These are phyloP conservation scores for Karstenula rhodostoma DNA, from an alignment of 2,329 filamentous ascomycete species.

Conservation along the genomic window DNA sequence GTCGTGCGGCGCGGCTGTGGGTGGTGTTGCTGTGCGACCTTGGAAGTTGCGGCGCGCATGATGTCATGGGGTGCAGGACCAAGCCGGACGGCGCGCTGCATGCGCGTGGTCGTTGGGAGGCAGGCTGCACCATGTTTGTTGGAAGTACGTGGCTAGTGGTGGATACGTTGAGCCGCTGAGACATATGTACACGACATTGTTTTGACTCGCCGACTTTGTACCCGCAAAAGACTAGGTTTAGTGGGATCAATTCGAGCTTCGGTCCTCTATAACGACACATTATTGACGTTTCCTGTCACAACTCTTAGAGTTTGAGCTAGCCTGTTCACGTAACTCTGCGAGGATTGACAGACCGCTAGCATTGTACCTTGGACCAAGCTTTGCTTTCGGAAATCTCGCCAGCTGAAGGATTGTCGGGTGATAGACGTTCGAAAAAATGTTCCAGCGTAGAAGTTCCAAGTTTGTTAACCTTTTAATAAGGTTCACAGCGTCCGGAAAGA, in stretches of 20 bases:
- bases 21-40: slow-evolving; percentile 2
- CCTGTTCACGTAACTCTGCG: too few species aligned
- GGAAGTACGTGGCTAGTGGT: too few species aligned
- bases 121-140: too few species aligned
- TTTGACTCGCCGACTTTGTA: too few species aligned
- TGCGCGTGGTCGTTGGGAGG: neutral
- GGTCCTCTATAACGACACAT: too few species aligned
- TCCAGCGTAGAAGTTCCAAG: neutral
- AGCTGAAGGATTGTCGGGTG: neutral
- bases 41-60: slow-evolving; percentile 8
- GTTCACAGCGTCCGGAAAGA: neutral
- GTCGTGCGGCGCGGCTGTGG: neutral
- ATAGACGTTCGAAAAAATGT: neutral
- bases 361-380: neutral
- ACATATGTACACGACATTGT: too few species aligned
- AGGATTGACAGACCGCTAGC: too few species aligned
- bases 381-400: neutral
- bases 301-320: too few species aligned
- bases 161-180: too few species aligned
- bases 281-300: too few species aligned
- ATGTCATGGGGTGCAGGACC: slow-evolving; percentile 4
- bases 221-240: too few species aligned
- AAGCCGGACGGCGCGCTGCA: neutral
- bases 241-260: too few species aligned
- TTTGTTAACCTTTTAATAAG: neutral